Base-by-base conservation (phyloP, 768 basidiomycete species). In the Amyloporia xantha region DNA sequence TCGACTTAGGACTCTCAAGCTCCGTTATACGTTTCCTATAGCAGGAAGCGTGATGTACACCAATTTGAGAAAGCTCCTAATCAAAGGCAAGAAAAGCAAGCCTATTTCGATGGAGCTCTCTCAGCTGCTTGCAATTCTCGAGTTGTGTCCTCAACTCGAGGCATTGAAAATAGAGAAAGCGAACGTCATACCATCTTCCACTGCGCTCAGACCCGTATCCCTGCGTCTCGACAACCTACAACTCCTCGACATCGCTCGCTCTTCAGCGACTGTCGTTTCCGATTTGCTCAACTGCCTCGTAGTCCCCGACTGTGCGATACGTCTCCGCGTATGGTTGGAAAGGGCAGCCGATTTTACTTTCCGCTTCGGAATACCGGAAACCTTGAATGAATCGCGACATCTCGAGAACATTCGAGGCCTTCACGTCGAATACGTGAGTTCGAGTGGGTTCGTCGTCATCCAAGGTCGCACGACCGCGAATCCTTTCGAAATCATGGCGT, bases 21-120 rank as follows among this genome's bases (percentile, higher is more conserved):
- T 61, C 11, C 50, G 52, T 15, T 57, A 59, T 40, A 50, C 52
- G 13, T 52, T 38, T 30, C 62, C 62, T 2, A 47, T 50, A 10
- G 19, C 55, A 25, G 57, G 37, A 25, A 49, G 52, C 36, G 20
- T 59, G 12, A 41, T 54, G 3, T 53, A 53, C 24, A 21, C 52
- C n/a, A 54, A 55, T 27, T 27, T 63, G 25, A 52, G 42, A 28
- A 46, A 52, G 33, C 48, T 63, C 6, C 52, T 54, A 17, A 55
- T 63, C 51, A 51, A 49, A 23, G 62, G 62, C 23, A 53, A 53
- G 50, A 63, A 63, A 38, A 57, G 54, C 39, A 45, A 51, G 19
- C 47, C 38, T 5, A 55, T 63, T 15, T 50, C 51, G 1, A 50
- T 61, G 44, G 50, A 55, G 13, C 40, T 61, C 5, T 57, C 62